Evolutionary conservation across 2,329 filamentous ascomycete species (phyloP), one percentile per base, ranked within the genome.

Genomic region (Colletotrichum sp.): DNA sequence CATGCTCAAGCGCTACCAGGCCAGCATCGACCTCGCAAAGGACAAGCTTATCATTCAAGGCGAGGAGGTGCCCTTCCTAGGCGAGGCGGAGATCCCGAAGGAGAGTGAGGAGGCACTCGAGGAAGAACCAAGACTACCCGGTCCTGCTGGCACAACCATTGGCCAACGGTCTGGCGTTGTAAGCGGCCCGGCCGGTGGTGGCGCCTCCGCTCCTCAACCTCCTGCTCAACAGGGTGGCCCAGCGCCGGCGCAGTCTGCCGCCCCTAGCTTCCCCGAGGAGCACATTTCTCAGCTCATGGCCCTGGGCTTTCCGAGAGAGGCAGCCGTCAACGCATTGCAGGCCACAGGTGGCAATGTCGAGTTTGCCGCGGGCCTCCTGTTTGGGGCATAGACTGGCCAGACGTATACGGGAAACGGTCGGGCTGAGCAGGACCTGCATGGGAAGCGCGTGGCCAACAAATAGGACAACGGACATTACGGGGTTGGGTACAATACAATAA

Each of bases 1-100:
- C 84, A 99, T 99, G 95, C 90, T 99, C 77, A 98, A 98, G 87
- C 92, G 97, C 52, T 96, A 99, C 85, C 96, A 98, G 85, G 97
- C 96, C 43, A 94, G 91, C 80, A 96, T 99, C 81, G 97, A 99
- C 83, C 90, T 99, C 15, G 91, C 92, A 78, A 94, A 93, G 81
- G 95, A 97, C 81, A 94, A 93, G 78, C 91, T 99, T 21, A 91
- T 98, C 77, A 98, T 99, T 79, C 94, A 97, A 81, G 95, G 94
- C 72, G 93, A 96, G 79, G 94, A 97, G 79, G 94, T 99, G 7
- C 92, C 94, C 0, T 99, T 99, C 84, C 88, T 99, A 15, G 94
- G 95, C 63, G 97, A 99, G 85, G 94, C 94, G 4, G 96, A 99
- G 78, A 98, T 99, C 68, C 97, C 97, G n/a, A 98, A 94, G 83